phyloP scores from a whole-genome alignment of 192 early-diverging fungal species.

The Coemansia sp. region DNA sequence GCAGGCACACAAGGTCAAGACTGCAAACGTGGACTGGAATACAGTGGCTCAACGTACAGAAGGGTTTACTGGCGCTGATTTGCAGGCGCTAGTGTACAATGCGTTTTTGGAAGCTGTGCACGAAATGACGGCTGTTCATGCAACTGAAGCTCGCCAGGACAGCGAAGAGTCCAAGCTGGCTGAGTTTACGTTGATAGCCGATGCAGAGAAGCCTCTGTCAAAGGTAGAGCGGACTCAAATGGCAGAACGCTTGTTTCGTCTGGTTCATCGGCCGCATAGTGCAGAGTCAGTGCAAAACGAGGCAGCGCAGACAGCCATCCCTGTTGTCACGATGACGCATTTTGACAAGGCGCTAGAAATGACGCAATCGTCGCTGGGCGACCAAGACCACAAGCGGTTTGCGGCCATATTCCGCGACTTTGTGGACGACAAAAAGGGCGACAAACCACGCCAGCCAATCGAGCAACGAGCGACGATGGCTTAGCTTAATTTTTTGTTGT shows the following conservation, averaged over 20 bases:
- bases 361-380: conserved; percentile 37
- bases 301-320: background rate
- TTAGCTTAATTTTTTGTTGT: conserved; percentile 2
- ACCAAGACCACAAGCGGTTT: conserved; percentile 19
- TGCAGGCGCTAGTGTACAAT: conserved; percentile 91
- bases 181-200: conserved; percentile 13
- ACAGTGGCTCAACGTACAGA: conserved; percentile 63
- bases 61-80: conserved; percentile 86
- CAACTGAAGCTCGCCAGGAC: background rate
- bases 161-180: conserved; percentile 1
- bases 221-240: conserved; percentile 19
- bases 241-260: conserved; percentile 18
- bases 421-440: conserved; percentile 51
- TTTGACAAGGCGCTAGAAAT: conserved; percentile 22
- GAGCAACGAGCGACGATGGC: conserved; percentile 51
- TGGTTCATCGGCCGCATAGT: background rate
- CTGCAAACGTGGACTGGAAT: conserved; percentile 60
- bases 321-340: conserved; percentile 26
- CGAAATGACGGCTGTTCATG: conserved; percentile 28
- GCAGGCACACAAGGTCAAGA: conserved; percentile 68
- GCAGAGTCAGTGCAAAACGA: background rate
- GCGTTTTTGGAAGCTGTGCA: conserved; percentile 90
- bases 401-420: conserved; percentile 47
- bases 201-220: background rate
- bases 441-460: conserved; percentile 22